Evolutionary conservation across 768 basidiomycete species (phyloP).

Genomic region (Chalciporus sphaerocephalus): DNA sequence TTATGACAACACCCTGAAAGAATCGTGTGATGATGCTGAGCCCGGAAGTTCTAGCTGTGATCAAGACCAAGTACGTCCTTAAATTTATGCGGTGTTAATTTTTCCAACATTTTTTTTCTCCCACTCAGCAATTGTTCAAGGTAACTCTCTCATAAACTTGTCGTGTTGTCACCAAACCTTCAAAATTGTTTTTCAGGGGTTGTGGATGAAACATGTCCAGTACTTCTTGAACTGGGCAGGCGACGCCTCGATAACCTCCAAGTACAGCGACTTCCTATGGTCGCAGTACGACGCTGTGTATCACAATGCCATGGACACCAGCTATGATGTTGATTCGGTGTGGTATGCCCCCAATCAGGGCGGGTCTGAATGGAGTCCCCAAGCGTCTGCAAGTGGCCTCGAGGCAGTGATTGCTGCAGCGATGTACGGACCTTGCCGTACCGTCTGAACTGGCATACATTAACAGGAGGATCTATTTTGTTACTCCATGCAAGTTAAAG

Average conservation of each 20-base stretch:
- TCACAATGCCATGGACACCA: constrained; percentile 35
- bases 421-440: constrained; percentile 20
- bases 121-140: constrained; percentile 31
- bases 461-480: too few species aligned
- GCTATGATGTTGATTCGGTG: constrained; percentile 38
- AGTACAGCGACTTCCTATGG: constrained; percentile 34
- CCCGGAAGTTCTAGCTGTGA: constrained; percentile 40
- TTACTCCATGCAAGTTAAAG: too few species aligned
- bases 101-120: neutral
- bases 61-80: constrained; percentile 37
- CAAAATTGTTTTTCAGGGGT: constrained; percentile 25
- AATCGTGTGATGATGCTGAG: constrained; percentile 48
- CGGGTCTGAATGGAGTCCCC: constrained; percentile 27
- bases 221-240: constrained; percentile 47
- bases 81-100: neutral
- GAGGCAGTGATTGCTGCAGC: constrained; percentile 27
- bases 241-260: constrained; percentile 38
- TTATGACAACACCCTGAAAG: constrained; percentile 40
- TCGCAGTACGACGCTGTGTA: constrained; percentile 40
- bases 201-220: constrained; percentile 51
- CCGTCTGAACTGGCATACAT: neutral
- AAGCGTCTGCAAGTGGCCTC: constrained; percentile 29
- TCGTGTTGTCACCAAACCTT: neutral
- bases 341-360: constrained; percentile 30
- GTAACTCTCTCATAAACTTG: neutral